phyloP scores from a whole-genome alignment of 2,329 filamentous ascomycete species.

The Fusarium circinatum region DNA sequence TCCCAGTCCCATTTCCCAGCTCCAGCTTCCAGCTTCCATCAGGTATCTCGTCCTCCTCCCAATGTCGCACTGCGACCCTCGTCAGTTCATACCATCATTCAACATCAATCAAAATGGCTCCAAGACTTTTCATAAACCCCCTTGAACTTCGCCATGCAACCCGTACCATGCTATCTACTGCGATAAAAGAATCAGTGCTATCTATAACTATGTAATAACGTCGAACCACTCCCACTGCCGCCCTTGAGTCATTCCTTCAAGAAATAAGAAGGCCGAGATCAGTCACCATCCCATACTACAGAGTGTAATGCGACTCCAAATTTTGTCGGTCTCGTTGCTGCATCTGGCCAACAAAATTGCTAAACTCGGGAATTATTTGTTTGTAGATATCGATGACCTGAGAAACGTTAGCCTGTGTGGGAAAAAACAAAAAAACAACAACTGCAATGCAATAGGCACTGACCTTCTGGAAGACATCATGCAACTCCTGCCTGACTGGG shows the following conservation, averaged over 20 bases:
- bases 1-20: conserved; percentile 9
- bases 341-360: conserved; percentile 64
- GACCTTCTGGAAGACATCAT: conserved; percentile 81
- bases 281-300: conserved; percentile 43
- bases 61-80: conserved; percentile 16
- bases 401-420: background rate
- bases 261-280: background rate
- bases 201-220: conserved; percentile 47
- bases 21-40: conserved; percentile 3
- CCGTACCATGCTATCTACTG: conserved; percentile 41
- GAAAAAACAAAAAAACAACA: background rate
- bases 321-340: conserved; percentile 60
- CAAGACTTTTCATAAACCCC: conserved; percentile 27
- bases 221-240: conserved; percentile 5
- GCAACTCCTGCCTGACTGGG: conserved; percentile 71
- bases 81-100: conserved; percentile 38
- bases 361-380: conserved; percentile 68
- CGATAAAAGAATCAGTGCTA: conserved; percentile 43
- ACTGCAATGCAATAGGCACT: conserved; percentile 44
- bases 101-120: conserved; percentile 33
- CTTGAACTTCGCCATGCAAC: conserved; percentile 40
- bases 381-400: conserved; percentile 66
- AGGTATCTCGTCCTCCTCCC: conserved; percentile 34
- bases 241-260: conserved; percentile 16
- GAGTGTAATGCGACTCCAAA: conserved; percentile 59